Percentiles rank a stretch among this genome's conserved stretches.
phyloP scores from a whole-genome alignment of 2,329 filamentous ascomycete genomes.

The Leptosphaerulina australis region DNA sequence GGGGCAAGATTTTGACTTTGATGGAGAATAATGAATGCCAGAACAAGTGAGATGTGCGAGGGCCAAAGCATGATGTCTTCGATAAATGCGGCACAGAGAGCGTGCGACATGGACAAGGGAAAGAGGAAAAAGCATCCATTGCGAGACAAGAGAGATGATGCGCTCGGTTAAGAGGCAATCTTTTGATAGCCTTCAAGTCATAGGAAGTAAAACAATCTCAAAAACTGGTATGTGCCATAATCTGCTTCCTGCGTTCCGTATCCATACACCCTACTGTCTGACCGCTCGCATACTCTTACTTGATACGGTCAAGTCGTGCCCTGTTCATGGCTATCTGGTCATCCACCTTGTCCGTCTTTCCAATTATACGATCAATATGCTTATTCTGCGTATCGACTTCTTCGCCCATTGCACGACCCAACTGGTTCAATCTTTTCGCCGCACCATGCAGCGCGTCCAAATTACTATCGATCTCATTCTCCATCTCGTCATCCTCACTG shows the following conservation, averaged over 20 bases:
- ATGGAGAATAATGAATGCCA: no score
- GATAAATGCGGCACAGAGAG: no score
- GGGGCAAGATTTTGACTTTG: no score
- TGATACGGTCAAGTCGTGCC: conserved; percentile 70
- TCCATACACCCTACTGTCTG: not conserved
- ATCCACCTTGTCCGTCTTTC: conserved; percentile 80
- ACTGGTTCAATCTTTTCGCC: conserved; percentile 72
- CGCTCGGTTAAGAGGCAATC: not conserved
- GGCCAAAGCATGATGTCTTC: no score
- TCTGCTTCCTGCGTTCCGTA: not conserved
- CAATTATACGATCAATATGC: conserved; percentile 75
- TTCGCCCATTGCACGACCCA: conserved; percentile 74
- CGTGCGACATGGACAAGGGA: no score
- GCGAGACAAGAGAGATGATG: no score
- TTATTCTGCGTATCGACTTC: conserved; percentile 80
- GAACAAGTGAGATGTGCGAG: no score
- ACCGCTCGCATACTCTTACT: conserved; percentile 35
- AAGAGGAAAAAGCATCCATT: no score
- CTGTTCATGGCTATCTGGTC: conserved; percentile 81
- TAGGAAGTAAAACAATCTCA: not conserved
- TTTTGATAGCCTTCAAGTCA: not conserved
- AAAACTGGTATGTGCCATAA: not conserved
- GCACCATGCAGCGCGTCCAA: conserved; percentile 63
- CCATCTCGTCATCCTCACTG: conserved; percentile 66
- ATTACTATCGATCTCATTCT: conserved; percentile 54